Conservation (phyloP, 495 filamentous ascomycete species). For the Glarea lozoyensis region DNA sequence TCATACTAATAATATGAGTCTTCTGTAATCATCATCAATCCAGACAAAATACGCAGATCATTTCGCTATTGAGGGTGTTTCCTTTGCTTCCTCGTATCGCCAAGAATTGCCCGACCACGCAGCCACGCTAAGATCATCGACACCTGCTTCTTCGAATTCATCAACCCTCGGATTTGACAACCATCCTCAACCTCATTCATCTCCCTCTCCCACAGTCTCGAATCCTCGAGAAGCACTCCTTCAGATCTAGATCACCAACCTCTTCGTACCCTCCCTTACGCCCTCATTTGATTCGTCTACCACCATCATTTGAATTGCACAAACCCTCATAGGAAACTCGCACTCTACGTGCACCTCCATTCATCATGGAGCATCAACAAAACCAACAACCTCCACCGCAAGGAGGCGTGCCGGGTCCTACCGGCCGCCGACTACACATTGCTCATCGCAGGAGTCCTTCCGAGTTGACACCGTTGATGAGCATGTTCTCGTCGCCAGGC, state of each 20-base stretch:
- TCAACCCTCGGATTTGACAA: too few species aligned
- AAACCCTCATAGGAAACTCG: conserved; percentile 22
- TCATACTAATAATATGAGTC: too few species aligned
- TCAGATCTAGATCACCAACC: conserved; percentile 18
- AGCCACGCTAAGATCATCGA: too few species aligned
- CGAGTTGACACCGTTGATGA: conserved; percentile 96
- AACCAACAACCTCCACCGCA: conserved; percentile 48
- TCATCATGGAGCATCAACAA: conserved; percentile 79
- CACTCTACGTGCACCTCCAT: conserved; percentile 44
- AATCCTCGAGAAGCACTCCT: conserved; percentile 29
- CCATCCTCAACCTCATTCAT: too few species aligned
- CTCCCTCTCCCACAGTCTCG: conserved; percentile 24
- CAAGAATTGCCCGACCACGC: too few species aligned
- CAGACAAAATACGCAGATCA: too few species aligned
- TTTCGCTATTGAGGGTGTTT: too few species aligned
- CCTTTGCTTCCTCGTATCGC: too few species aligned
- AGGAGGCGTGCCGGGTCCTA: conserved; percentile 67
- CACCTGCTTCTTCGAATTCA: too few species aligned
- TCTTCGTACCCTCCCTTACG: conserved; percentile 38
- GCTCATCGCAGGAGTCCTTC: conserved; percentile 96
- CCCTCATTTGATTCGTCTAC: conserved; percentile 28
- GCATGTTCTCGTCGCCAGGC: conserved; percentile 59
- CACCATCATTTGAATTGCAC: conserved; percentile 21
- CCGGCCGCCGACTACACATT: conserved; percentile 90
- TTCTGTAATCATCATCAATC: too few species aligned